A percentile compares a stretch with the other conserved stretches of the same genome.
These are phyloP conservation scores for Saccharomycopsis phalli DNA, from an alignment of 1,139 yeast genomes.

Conservation along the genomic window DNA sequence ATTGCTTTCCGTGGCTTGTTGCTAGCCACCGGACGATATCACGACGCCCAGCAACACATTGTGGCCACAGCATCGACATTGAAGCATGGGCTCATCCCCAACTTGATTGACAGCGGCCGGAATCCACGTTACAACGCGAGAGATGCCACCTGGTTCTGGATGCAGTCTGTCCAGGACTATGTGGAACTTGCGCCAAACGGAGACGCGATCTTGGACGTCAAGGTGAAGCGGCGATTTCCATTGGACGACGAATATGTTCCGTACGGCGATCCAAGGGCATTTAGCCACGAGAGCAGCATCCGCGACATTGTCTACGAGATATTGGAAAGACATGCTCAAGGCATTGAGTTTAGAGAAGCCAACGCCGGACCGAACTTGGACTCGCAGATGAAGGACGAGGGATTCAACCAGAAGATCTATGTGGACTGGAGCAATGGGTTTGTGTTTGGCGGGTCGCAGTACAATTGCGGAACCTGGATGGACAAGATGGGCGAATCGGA, in stretches of 20 bases:
- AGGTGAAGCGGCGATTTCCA: conserved; percentile 80
- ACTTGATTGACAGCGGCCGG: conserved; percentile 82
- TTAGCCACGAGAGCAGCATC: conserved; percentile 58
- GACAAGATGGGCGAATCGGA: conserved; percentile 97
- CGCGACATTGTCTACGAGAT: conserved; percentile 78
- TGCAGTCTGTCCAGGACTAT: conserved; percentile 82
- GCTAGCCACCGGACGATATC: conserved; percentile 66
- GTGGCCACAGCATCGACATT: conserved; percentile 83
- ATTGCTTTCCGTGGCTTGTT: conserved; percentile 77
- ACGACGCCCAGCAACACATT: conserved; percentile 75
- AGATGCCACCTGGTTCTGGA: conserved; percentile 94
- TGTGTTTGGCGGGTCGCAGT: conserved; percentile 84
- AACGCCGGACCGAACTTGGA: conserved; percentile 88
- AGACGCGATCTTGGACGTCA: conserved; percentile 52
- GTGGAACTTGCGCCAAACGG: conserved; percentile 64
- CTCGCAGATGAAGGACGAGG: conserved; percentile 86
- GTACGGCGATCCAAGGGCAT: conserved; percentile 65
- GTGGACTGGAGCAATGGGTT: conserved; percentile 91
- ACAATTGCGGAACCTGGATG: conserved; percentile 99
- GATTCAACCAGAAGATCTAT: conserved; percentile 71
- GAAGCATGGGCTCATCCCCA: conserved; percentile 93
- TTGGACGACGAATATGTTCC: conserved; percentile 73
- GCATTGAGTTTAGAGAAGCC: conserved; percentile 85
- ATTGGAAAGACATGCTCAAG: conserved; percentile 75
- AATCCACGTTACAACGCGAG: conserved; percentile 94